These are phyloP conservation scores for Candida suzukii DNA, from an alignment of 805 yeast species.

Conservation along the genomic window DNA sequence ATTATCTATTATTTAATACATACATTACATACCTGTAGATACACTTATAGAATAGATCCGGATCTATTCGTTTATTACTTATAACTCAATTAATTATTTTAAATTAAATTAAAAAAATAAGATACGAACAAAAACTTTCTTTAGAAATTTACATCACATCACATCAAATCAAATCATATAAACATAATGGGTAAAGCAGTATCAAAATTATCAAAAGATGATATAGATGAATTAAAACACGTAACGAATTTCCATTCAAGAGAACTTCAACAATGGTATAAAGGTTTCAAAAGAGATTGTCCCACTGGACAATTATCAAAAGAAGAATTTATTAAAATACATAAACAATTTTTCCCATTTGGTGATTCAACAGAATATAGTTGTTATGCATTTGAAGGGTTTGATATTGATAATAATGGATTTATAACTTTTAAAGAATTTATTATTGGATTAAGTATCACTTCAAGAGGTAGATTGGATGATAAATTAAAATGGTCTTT, in stretches of 20 bases:
- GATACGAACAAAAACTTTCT: too few relatives aligned
- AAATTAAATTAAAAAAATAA: too few relatives aligned
- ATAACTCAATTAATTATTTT: too few relatives aligned
- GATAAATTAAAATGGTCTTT: constrained; percentile 90
- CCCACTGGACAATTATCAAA: constrained; percentile 83
- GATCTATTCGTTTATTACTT: too few relatives aligned
- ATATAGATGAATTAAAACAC: constrained; percentile 69
- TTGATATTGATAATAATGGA: constrained; percentile 77
- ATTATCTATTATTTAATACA: too few relatives aligned
- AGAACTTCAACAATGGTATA: constrained; percentile 97
- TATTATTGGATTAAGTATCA: constrained; percentile 77
- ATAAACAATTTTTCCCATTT: constrained; percentile 95
- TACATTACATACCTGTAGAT: too few relatives aligned
- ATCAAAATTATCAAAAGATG: constrained; percentile 87
- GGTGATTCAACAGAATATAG: constrained; percentile 95
- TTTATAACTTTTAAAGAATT: constrained; percentile 88
- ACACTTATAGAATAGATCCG: too few relatives aligned
- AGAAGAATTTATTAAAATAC: constrained; percentile 85
- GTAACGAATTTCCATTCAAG: constrained; percentile 89
- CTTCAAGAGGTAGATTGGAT: constrained; percentile 77
- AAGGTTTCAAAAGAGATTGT: constrained; percentile 90
- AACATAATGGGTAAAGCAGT: constrained; percentile 84
- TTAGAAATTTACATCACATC: background rate
- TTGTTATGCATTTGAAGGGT: constrained; percentile 78
- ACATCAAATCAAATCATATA: background rate